Percentiles rank a stretch among this genome's conserved stretches.
Evolutionary conservation across 75 land plant genomes (phyloP).

Genomic region (Picea glauca): DNA sequence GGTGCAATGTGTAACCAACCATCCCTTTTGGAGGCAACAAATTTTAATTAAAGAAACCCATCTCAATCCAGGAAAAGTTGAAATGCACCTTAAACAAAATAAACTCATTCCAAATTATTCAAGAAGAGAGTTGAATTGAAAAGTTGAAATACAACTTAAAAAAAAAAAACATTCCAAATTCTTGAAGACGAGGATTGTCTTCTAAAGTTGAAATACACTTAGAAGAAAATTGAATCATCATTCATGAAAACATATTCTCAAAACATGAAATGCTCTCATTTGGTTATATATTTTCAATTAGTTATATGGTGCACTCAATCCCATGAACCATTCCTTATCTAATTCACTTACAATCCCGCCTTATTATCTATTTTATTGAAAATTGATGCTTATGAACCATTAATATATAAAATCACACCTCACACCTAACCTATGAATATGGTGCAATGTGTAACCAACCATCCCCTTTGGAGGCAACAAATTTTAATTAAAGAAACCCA

Average conservation of each 20-base stretch:
- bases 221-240: neutral
- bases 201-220: neutral
- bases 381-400: neutral
- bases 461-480: neutral
- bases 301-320: neutral
- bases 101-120: neutral
- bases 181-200: no score
- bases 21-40: neutral
- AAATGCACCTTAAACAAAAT: neutral
- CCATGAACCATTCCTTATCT: neutral
- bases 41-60: neutral
- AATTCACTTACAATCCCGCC: no score
- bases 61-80: neutral
- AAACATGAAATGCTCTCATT: neutral
- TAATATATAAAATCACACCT: neutral
- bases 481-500: neutral
- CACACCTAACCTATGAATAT: no score
- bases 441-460: neutral
- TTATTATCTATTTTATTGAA: neutral
- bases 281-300: neutral
- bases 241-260: neutral
- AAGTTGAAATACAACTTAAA: neutral
- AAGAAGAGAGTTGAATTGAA: neutral
- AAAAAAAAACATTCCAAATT: neutral
- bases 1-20: neutral